Evolutionary conservation across 805 yeast species (phyloP).

Genomic region (Hanseniaspora valbyensis): DNA sequence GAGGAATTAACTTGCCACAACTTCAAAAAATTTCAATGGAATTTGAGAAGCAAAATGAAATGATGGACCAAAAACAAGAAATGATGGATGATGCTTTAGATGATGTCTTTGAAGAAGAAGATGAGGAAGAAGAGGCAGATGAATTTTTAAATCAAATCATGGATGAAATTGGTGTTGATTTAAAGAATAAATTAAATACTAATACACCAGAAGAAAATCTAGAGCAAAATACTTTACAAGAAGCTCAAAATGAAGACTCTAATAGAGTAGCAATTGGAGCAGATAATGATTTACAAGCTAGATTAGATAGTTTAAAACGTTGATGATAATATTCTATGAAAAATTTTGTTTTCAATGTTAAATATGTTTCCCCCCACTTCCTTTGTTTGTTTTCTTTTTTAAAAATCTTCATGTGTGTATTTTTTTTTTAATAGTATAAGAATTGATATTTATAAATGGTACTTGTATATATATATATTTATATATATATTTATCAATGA

Average conservation of each 20-base stretch:
- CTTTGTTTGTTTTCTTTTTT: too few species aligned
- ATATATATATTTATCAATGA: too few species aligned
- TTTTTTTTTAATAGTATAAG: too few species aligned
- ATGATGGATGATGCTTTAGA: slow-evolving; percentile 98
- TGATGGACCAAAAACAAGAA: slow-evolving; percentile 98
- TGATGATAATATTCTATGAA: too few species aligned
- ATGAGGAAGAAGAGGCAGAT: slow-evolving; percentile 82
- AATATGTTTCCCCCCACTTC: too few species aligned
- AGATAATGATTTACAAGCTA: slow-evolving; percentile 81
- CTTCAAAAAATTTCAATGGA: slow-evolving; percentile 85
- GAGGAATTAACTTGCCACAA: slow-evolving; percentile 82
- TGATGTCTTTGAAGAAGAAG: slow-evolving; percentile 80
- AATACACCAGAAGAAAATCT: slow-evolving; percentile 34
- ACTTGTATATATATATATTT: too few species aligned
- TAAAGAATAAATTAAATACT: slow-evolving; percentile 39
- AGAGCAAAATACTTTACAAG: slow-evolving; percentile 1
- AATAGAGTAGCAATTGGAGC: slow-evolving; percentile 48
- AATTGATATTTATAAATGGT: too few species aligned
- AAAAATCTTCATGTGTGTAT: too few species aligned
- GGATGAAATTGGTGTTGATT: slow-evolving; percentile 91
- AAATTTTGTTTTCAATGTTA: too few species aligned
- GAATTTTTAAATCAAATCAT: slow-evolving; percentile 83
- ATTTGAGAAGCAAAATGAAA: slow-evolving; percentile 83
- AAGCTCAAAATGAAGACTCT: slow-evolving; percentile 21
- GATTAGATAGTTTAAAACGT: slow-evolving; percentile 71